These are phyloP conservation scores for Saccharomyces uvarum DNA, from an alignment of 1,139 yeast genomes.

Conservation along the genomic window DNA sequence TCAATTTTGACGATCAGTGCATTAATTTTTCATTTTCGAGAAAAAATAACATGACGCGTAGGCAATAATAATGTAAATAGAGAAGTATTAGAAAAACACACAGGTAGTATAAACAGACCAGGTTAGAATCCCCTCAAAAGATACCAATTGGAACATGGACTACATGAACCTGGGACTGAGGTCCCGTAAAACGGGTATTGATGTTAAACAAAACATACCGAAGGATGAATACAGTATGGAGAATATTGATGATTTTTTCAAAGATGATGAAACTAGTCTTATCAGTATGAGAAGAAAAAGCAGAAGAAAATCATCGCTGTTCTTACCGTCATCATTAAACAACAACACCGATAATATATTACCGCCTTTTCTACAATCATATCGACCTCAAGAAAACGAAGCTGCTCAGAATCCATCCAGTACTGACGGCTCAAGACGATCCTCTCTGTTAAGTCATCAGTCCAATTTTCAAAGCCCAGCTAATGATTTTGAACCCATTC, in stretches of 20 bases:
- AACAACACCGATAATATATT: not conserved
- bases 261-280: slow-evolving; percentile 35
- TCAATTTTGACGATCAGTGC: not conserved
- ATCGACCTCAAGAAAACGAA: slow-evolving; percentile 2
- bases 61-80: not conserved
- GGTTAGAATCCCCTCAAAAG: not conserved
- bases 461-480: not conserved
- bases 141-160: slow-evolving; percentile 30
- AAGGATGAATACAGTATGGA: slow-evolving; percentile 73
- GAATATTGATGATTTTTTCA: slow-evolving; percentile 69
- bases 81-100: not conserved
- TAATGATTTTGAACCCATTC: slow-evolving; percentile 4
- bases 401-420: slow-evolving; percentile 2
- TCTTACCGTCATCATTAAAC: slow-evolving; percentile 2
- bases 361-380: not conserved
- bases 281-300: slow-evolving; percentile 13
- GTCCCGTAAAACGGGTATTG: slow-evolving; percentile 56
- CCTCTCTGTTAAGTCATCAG: not conserved
- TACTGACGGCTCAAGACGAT: slow-evolving; percentile 3
- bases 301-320: slow-evolving; percentile 20
- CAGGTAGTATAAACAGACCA: not conserved
- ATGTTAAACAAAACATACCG: slow-evolving; percentile 42
- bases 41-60: not conserved
- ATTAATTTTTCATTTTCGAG: not conserved
- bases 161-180: slow-evolving; percentile 46